Conservation (phyloP, 1,284 basidiomycete genomes). For the Cryptococcus sp. region DNA sequence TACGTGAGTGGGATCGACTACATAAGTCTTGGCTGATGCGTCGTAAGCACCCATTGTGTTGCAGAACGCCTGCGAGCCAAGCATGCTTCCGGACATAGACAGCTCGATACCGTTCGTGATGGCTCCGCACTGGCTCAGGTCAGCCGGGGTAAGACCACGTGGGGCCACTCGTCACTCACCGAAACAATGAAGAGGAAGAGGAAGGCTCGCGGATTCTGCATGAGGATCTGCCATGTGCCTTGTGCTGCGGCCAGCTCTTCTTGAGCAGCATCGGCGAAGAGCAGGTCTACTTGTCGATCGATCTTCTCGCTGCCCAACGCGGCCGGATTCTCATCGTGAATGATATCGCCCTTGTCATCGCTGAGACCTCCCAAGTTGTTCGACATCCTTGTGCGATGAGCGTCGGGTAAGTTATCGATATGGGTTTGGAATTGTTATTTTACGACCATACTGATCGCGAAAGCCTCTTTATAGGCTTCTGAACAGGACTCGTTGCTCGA, state of each 20-base stretch:
- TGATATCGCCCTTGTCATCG: background rate
- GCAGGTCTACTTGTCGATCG: background rate
- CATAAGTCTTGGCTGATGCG: background rate
- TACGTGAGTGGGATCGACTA: background rate
- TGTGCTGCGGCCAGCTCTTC: background rate
- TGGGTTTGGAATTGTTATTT: background rate
- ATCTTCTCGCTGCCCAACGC: background rate
- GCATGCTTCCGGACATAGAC: background rate
- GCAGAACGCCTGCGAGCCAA: background rate
- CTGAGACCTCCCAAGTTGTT: background rate
- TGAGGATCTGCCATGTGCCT: conserved; percentile 1
- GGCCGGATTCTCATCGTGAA: background rate
- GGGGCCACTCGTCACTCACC: background rate
- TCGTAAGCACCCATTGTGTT: background rate
- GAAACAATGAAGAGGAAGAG: background rate
- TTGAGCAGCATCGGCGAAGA: background rate
- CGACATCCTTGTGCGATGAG: background rate
- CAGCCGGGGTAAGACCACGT: background rate
- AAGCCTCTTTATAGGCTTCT: too few relatives aligned
- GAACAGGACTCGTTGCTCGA: too few relatives aligned
- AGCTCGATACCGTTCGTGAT: conserved; percentile 1
- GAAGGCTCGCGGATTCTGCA: background rate
- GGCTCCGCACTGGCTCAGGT: background rate
- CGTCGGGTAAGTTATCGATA: background rate
- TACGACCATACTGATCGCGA: too few relatives aligned